Conservation (phyloP, 2,329 filamentous ascomycete species). For the Blumeria graminis region DNA sequence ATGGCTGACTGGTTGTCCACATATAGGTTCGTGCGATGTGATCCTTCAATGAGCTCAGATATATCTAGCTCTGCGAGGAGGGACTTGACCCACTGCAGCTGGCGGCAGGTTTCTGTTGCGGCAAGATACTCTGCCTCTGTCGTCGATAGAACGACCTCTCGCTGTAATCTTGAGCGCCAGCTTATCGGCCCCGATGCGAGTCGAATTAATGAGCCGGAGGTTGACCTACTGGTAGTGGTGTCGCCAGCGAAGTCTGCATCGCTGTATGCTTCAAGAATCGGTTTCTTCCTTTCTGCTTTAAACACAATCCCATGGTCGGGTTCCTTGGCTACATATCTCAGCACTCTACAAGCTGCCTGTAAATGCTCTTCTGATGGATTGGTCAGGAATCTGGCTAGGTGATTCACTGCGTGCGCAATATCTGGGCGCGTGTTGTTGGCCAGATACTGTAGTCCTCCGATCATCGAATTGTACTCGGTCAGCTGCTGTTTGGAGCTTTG, state of each 20-base stretch:
- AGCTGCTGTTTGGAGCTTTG: too few relatives aligned
- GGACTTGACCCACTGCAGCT: not conserved
- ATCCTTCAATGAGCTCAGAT: not conserved
- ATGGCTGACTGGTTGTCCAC: not conserved
- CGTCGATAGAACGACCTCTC: not conserved
- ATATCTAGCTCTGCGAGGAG: too few relatives aligned
- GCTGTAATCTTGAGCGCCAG: not conserved
- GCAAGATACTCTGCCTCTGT: not conserved
- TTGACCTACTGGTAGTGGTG: too few relatives aligned
- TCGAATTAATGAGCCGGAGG: too few relatives aligned
- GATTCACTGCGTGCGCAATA: not conserved
- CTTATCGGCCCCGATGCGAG: too few relatives aligned
- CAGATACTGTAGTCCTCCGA: not conserved
- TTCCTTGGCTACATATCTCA: too few relatives aligned
- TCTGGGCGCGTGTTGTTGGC: not conserved
- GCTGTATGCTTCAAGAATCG: too few relatives aligned
- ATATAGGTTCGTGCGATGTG: not conserved
- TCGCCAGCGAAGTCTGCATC: too few relatives aligned
- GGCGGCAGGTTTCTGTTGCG: not conserved
- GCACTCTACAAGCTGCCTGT: not conserved
- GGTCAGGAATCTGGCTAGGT: not conserved
- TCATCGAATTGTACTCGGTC: not conserved
- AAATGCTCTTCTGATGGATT: not conserved
- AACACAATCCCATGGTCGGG: too few relatives aligned
- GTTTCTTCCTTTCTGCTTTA: too few relatives aligned